Conservation (phyloP, 495 filamentous ascomycete genomes). For the Beverwykella pulmonaria region DNA sequence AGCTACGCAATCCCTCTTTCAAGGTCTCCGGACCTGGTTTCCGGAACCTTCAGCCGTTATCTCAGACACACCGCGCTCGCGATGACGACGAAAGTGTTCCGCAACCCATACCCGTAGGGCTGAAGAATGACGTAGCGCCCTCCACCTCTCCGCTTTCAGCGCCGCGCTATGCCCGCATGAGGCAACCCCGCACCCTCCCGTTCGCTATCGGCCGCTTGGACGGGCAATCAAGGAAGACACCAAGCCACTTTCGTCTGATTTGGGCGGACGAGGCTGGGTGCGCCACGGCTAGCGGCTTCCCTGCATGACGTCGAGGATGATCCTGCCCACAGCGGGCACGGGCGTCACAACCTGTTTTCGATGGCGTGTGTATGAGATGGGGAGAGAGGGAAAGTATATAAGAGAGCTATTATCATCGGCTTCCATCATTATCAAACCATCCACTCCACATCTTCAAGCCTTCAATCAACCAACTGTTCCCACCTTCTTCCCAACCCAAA, state of each 20-base stretch:
- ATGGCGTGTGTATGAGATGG: background rate
- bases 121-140: constrained; percentile 19
- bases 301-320: constrained; percentile 35
- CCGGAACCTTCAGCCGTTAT: background rate
- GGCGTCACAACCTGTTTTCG: constrained; percentile 27
- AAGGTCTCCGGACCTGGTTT: background rate
- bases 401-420: background rate
- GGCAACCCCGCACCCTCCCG: background rate
- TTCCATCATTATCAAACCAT: background rate
- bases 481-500: constrained; percentile 1
- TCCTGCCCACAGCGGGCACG: constrained; percentile 9
- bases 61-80: background rate
- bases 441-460: constrained; percentile 11
- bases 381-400: background rate
- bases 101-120: constrained; percentile 5
- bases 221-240: background rate
- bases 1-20: background rate
- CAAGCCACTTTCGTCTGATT: constrained; percentile 1
- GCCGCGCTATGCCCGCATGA: background rate
- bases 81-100: constrained; percentile 4
- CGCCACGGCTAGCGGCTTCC: constrained; percentile 17
- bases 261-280: background rate
- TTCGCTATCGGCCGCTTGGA: background rate
- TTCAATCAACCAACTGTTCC: background rate
- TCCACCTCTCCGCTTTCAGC: background rate